Base-by-base conservation (phyloP, 805 yeast species). In the Saturnispora gosingensis region DNA sequence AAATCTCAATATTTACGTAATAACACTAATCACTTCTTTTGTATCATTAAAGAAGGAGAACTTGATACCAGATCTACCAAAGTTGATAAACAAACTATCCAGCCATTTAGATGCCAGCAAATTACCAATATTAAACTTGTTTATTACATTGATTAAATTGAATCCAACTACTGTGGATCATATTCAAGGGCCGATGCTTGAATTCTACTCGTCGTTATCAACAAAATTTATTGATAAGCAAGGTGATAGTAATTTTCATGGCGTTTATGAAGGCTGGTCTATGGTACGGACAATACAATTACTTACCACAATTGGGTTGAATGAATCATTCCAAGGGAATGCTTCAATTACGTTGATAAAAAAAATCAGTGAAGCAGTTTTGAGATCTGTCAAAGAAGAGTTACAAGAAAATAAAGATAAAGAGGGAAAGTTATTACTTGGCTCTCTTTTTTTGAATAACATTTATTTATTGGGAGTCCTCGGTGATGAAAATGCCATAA, bases 191-290 rank as follows among this genome's bases (percentile, higher is more conserved):
- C 30, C 36, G 13, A 15, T 36, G 3, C 34, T 49, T 9, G 51
- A 49, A 36, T 35, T 25, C 18, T 49, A 49, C 15, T 49, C 47
- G 4, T 13, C 16, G 3, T 7, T 49, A 22, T 43, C 51, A 35
- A 43, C 38, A 11, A 2, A 35, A 18, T 49, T 35, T 22, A 35
- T 43, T 3, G 18, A 34, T 18, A 22, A 43, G 10, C 15, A 22
- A 7, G 38, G 36, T 28, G 50, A 39, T 6, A 34, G 13, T 30
- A 32, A 46, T 13, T 46, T 46, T 28, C 43, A 46, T 18, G 49
- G 49, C 13, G 49, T 46, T 18, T n/a, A 7, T 3, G 15, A 18
- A 6, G 51, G 51, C 11, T 49, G 51, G 47, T 35, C 36, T 9
- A 16, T 49, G 25, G n/a, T 40, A 5, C 34, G 27, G 36, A 34